Conservation (phyloP, 208 protist genomes). For the Vickermania ingenoplastis region DNA sequence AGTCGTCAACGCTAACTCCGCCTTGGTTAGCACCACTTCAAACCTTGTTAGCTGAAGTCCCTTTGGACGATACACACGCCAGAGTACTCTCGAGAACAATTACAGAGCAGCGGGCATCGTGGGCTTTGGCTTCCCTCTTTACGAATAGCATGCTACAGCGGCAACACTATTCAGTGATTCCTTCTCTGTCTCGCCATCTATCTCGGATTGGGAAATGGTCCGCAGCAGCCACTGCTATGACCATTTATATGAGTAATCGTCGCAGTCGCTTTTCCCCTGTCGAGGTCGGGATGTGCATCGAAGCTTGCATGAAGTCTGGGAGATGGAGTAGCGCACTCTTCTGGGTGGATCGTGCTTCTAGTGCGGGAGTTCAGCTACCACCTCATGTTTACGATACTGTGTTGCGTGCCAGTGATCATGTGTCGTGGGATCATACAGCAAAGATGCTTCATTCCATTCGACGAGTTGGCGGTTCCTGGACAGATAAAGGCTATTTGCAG, state of each 20-base stretch:
- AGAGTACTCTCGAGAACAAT: conserved; percentile 54
- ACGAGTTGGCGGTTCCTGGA: conserved; percentile 29
- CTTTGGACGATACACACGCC: conserved; percentile 15
- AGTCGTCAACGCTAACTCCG: not conserved
- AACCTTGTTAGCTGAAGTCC: not conserved
- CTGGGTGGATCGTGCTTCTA: conserved; percentile 66
- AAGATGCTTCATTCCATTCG: conserved; percentile 47
- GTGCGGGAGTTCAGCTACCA: conserved; percentile 15
- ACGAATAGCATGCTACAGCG: conserved; percentile 43
- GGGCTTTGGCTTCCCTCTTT: conserved; percentile 42
- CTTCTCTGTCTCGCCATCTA: conserved; percentile 28
- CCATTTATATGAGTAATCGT: conserved; percentile 56
- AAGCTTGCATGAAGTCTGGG: conserved; percentile 40
- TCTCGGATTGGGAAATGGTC: conserved; percentile 38
- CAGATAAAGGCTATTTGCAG: conserved; percentile 16
- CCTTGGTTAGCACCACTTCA: not conserved
- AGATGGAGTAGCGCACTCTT: conserved; percentile 73
- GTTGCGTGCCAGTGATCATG: conserved; percentile 27
- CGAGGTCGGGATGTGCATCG: conserved; percentile 48
- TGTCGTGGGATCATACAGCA: conserved; percentile 31
- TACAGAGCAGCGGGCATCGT: conserved; percentile 41
- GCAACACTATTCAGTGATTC: conserved; percentile 39
- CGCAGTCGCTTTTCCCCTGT: conserved; percentile 18
- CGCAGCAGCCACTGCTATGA: conserved; percentile 39
- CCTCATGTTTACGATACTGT: conserved; percentile 39